Conservation (phyloP, 345 rosid species). For the Corymbia maculata region DNA sequence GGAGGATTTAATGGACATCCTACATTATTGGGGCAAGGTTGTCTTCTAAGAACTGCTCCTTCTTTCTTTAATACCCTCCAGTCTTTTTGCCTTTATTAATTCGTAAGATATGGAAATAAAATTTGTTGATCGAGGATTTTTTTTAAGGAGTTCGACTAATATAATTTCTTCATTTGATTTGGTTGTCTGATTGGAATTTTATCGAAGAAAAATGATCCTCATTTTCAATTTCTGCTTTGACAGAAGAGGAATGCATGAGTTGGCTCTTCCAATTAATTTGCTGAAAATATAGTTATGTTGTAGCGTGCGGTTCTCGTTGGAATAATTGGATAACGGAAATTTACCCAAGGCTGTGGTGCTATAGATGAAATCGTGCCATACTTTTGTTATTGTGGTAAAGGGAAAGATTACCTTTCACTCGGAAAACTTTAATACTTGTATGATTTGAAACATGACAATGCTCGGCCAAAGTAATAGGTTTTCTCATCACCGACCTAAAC, state of each 20-base stretch:
- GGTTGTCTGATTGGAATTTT: not conserved
- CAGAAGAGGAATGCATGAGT: not conserved
- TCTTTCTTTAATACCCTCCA: not conserved
- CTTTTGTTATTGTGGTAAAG: not conserved
- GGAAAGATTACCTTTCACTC: not conserved
- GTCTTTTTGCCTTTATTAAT: not conserved
- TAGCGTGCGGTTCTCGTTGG: not conserved
- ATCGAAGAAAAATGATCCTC: not conserved
- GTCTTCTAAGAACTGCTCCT: not conserved
- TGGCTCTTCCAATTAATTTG: not conserved
- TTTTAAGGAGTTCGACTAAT: no score
- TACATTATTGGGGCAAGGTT: not conserved
- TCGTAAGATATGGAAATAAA: not conserved
- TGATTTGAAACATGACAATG: not conserved
- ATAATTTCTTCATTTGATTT: not conserved
- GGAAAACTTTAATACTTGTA: not conserved
- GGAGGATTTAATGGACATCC: not conserved
- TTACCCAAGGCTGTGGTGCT: rapidly evolving
- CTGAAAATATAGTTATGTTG: not conserved
- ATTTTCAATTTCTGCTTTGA: not conserved
- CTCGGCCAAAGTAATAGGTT: not conserved
- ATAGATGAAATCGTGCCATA: not conserved
- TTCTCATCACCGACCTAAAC: not conserved
- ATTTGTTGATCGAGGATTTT: not conserved
- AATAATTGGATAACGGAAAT: not conserved